These are phyloP conservation scores for Colletotrichum acutatum DNA, from an alignment of 2,329 filamentous ascomycete genomes.

Conservation along the genomic window DNA sequence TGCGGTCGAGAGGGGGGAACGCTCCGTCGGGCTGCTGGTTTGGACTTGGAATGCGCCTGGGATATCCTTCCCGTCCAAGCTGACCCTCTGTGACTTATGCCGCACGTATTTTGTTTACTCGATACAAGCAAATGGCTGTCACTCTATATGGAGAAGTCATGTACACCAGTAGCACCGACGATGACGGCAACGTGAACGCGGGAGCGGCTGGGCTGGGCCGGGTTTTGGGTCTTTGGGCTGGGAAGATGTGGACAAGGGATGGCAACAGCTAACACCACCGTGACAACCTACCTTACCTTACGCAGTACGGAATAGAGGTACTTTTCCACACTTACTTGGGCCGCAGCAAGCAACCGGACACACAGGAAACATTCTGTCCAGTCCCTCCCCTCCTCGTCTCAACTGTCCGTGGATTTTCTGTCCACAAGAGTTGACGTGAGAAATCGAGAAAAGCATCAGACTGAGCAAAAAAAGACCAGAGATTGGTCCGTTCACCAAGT, in stretches of 20 bases:
- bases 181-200: constrained; percentile 20
- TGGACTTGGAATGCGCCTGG: constrained; percentile 5
- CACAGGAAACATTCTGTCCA: background rate
- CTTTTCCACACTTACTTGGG: no score
- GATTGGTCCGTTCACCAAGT: background rate
- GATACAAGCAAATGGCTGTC: constrained; percentile 1
- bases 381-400: constrained; percentile 1
- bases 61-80: constrained; percentile 1
- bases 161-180: constrained; percentile 24
- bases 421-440: background rate
- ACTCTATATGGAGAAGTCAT: background rate
- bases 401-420: background rate
- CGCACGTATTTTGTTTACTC: background rate
- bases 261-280: background rate
- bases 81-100: background rate
- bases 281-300: no score
- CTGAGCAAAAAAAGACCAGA: background rate
- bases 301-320: no score
- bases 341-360: background rate
- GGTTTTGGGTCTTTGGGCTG: constrained; percentile 14
- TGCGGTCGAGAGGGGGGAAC: constrained; percentile 15
- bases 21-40: constrained; percentile 24
- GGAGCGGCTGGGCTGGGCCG: constrained; percentile 34
- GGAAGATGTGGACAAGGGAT: constrained; percentile 12
- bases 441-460: background rate